Evolutionary conservation across 2,329 filamentous ascomycete species (phyloP), one percentile per base, ranked within the genome.

Genomic region (Zymoseptoria crescenta): DNA sequence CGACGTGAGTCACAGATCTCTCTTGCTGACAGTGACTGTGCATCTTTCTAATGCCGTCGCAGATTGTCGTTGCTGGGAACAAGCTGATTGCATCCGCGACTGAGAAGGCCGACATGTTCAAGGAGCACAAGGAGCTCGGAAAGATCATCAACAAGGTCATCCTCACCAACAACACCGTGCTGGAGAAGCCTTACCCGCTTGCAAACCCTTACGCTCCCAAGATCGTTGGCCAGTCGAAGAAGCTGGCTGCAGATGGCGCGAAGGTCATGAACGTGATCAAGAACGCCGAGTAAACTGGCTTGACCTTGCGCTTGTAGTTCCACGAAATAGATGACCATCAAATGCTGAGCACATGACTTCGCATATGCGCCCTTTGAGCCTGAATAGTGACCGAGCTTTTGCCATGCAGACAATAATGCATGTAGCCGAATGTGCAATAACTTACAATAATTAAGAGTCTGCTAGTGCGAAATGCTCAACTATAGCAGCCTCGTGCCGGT

Each of bases 101-200:
- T 52, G 62, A 63, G 20, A 65, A 65, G 49, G 28, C 53, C 29
- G 63, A 65, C 16, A 54, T 65, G 27, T 65, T 59, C 59, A 62
- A 59, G 13, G 35, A 52, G 8, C 55, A 65, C 49, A 61, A 65
- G 55, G 61, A 63, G 9, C 52, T 65, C 13, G 63, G 63, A 4
- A 64, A 65, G 62, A 65, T 65, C n/a, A 57, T 64, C 54, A 65
- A 64, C 54, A 59, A 65, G 59, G 59, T 62, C 13, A 57, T 65
- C 8, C 56, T 60, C 52, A 58, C 57, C 20, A 64, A 65, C 53
- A 62, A 59, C 35, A 58, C 58, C 28, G 59, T 59, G 9, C 53
- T 65, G 16, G 52, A 56, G n/a, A 63, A 60, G 55, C 61, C 63
- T 16, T 65, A 65, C 35, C 63, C 63, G 16, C 20, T 60, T 19